Base-by-base conservation (phyloP, 1,284 basidiomycete species). In the Trametes hirsuta region DNA sequence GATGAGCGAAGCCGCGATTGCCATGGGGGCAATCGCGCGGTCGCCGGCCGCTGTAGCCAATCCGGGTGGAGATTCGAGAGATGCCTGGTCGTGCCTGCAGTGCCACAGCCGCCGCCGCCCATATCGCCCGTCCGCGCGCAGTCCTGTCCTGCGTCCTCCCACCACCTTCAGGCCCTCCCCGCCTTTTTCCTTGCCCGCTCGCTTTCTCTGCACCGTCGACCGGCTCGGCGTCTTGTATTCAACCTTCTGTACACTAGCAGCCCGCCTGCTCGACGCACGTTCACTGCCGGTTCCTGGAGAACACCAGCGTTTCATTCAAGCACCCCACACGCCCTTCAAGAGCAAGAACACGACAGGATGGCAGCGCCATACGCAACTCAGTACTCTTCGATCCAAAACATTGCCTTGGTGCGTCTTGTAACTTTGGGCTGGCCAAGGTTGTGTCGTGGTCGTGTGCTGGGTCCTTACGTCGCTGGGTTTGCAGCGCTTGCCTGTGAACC, bases 171-270 rank as follows among this genome's bases (percentile, higher is more conserved):
- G 9, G 21, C 34, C 50, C 22, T 25, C 48, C 34, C 35, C 25
- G 24, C 25, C 47, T 48, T 35, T 47, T 46, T 48, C 18, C 42
- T 53, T 44, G 61, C 49, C 36, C 55, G 56, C 65, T 56, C 60
- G 62, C 61, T 35, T 61, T 63, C 60, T 47, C 47, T 37, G 52
- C 53, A 47, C 64, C 63, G 73, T 72, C 69, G 72, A 69, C 74
- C 68, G 73, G 72, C 48, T 72, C 74, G 74, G 73, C 67, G 56
- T 56, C 55, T 65, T 64, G 62, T 64, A 55, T 35, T 47, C 47
- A 54, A 53, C 41, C 47, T 62, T 47, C 53, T 64, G 65, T 58
- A 63, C 57, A 59, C 51, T 63, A 61, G 47, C 49, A 55, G 49
- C 55, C 61, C 59, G 58, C 64, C 59, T 61, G 63, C 63, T 64